Evolutionary conservation across 352 stramenopile species (phyloP).

Genomic region (Phytopythium helicoides): DNA sequence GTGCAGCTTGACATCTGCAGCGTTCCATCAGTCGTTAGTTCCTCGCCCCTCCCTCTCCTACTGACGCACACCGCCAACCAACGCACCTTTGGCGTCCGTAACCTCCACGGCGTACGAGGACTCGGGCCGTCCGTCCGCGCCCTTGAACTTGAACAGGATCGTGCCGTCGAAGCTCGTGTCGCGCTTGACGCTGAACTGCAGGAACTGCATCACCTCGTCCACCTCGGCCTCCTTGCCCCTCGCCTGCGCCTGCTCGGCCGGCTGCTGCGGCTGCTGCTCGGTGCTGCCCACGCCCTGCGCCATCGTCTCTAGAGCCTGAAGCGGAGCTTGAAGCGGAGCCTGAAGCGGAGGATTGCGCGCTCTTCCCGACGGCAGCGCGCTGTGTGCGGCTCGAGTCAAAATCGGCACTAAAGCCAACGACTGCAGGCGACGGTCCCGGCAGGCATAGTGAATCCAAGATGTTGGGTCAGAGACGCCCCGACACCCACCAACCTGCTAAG

Average conservation of each 20-base stretch:
- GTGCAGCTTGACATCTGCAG: slow-evolving; percentile 42
- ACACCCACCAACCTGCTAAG: slow-evolving; percentile 1
- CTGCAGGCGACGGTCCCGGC: not conserved
- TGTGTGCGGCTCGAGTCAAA: slow-evolving; percentile 3
- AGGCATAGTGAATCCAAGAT: not conserved
- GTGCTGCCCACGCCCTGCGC: not conserved
- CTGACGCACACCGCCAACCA: not conserved
- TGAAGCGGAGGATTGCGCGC: no score
- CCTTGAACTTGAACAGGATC: slow-evolving; percentile 86
- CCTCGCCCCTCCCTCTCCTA: not conserved
- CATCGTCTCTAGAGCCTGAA: not conserved
- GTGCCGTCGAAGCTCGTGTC: slow-evolving; percentile 68
- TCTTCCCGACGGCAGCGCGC: no score
- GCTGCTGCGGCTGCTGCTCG: not conserved
- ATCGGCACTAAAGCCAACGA: slow-evolving; percentile 1
- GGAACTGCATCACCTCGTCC: slow-evolving; percentile 86
- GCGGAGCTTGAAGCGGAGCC: no score
- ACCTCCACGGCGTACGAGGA: slow-evolving; percentile 73
- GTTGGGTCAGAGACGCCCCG: not conserved
- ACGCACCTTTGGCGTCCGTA: slow-evolving; percentile 30
- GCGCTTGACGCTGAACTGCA: slow-evolving; percentile 80
- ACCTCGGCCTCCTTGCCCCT: slow-evolving; percentile 65
- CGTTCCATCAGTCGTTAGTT: slow-evolving; percentile 1
- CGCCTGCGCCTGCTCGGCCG: not conserved
- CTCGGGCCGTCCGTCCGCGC: slow-evolving; percentile 30